Percentiles rank a stretch among this genome's conserved stretches.
Conservation (phyloP, 139 green algal species). For the Zygnema circumcarinatum region DNA sequence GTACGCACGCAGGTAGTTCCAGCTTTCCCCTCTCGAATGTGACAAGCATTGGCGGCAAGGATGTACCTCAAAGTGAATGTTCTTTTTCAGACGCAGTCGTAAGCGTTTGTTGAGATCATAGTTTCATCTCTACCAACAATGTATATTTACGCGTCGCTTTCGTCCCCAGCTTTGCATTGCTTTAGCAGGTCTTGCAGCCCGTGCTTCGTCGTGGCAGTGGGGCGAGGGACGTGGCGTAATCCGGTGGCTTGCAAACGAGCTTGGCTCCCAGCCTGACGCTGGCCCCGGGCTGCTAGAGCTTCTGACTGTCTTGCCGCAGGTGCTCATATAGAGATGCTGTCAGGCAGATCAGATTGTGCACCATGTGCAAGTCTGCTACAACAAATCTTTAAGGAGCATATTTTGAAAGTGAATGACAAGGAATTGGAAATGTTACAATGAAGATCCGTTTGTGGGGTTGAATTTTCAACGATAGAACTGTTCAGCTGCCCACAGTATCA, state of each 20-base stretch:
- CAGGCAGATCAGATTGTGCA: not conserved
- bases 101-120: not conserved
- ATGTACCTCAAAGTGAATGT: no score
- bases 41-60: no score
- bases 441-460: no score
- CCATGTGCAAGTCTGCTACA: not conserved
- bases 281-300: conserved; percentile 86
- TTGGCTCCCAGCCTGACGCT: conserved; percentile 56
- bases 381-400: no score
- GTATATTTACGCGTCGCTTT: not conserved
- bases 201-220: conserved; percentile 77
- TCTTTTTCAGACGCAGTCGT: not conserved
- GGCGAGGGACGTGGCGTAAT: conserved; percentile 66
- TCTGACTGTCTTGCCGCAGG: conserved; percentile 86
- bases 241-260: conserved; percentile 67
- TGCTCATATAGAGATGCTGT: conserved; percentile 47
- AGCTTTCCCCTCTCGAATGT: conserved; percentile 16
- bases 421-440: no score
- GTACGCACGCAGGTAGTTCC: conserved; percentile 71
- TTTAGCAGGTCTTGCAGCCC: conserved; percentile 78
- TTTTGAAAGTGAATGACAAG: no score
- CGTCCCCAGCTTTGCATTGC: conserved; percentile 84
- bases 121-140: not conserved
- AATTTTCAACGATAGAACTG: no score
- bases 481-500: no score